phyloP scores from a whole-genome alignment of 139 green algal genomes.

The Coelastrella sp. region DNA sequence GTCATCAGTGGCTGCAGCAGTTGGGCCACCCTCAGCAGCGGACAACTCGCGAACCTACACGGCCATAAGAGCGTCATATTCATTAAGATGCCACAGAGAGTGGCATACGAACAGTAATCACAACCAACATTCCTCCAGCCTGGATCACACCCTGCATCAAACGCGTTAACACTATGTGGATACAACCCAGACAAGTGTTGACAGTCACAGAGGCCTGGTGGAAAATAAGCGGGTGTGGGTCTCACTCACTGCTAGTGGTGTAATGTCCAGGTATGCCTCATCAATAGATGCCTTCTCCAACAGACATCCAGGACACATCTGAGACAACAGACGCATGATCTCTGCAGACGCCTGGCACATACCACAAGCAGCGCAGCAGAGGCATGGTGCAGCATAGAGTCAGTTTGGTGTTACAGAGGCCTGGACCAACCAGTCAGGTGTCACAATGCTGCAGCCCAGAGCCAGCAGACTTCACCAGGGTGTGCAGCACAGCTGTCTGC shows the following conservation, averaged over 20 bases:
- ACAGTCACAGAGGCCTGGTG: too few relatives aligned
- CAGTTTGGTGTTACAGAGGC: background rate
- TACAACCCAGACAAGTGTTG: too few relatives aligned
- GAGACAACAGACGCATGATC: slow-evolving; percentile 73
- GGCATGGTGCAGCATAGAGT: background rate
- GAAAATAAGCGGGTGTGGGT: background rate
- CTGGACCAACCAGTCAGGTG: too few relatives aligned
- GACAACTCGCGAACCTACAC: slow-evolving; percentile 13
- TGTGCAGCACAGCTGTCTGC: too few relatives aligned
- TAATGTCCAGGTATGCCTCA: slow-evolving; percentile 94
- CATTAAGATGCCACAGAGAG: too few relatives aligned
- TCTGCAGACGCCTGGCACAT: slow-evolving; percentile 62
- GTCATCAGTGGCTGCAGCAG: background rate
- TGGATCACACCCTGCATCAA: too few relatives aligned
- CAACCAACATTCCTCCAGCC: too few relatives aligned
- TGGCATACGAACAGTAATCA: too few relatives aligned
- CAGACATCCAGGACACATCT: slow-evolving; percentile 53
- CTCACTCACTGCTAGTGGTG: slow-evolving; percentile 51
- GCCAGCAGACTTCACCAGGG: too few relatives aligned
- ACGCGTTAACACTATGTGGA: too few relatives aligned
- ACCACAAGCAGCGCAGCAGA: background rate
- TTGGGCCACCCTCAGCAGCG: background rate
- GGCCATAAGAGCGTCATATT: too few relatives aligned
- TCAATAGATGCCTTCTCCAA: slow-evolving; percentile 90
- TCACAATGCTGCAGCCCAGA: too few relatives aligned